phyloP scores from a whole-genome alignment of 179 eudicot genomes.

The Carnegiea gigantea region DNA sequence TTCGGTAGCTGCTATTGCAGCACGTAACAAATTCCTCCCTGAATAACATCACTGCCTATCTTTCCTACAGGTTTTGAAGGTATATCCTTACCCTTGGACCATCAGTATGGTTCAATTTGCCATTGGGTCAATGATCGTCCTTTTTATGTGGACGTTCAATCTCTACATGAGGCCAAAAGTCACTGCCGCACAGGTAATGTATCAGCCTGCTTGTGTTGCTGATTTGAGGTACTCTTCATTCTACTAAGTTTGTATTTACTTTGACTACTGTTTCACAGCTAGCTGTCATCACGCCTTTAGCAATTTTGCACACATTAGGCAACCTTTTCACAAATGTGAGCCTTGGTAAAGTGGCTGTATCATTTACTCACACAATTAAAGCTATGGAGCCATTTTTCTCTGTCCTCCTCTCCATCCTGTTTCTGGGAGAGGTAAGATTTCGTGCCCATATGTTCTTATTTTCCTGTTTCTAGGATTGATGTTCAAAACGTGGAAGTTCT shows the following conservation, averaged over 20 bases:
- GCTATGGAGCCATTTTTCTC: constrained; percentile 99
- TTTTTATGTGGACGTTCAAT: constrained; percentile 78
- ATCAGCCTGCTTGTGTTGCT: neutral
- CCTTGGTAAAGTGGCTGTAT: constrained; percentile 96
- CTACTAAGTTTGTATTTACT: neutral
- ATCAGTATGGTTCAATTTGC: constrained; percentile 75
- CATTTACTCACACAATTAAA: constrained; percentile 96
- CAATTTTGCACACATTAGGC: constrained; percentile 81
- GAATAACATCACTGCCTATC: constrained; percentile 7
- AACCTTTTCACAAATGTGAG: constrained; percentile 98
- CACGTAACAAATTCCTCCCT: neutral
- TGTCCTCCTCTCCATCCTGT: constrained; percentile 78
- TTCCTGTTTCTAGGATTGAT: neutral
- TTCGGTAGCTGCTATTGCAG: too few species aligned
- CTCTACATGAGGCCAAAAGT: constrained; percentile 83
- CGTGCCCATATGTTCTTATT: neutral
- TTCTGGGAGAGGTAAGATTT: constrained; percentile 76
- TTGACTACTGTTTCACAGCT: constrained; percentile 52
- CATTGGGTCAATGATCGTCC: constrained; percentile 69
- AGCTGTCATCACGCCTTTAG: constrained; percentile 77
- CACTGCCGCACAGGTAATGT: constrained; percentile 68
- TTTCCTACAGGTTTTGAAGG: constrained; percentile 74
- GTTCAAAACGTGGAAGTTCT: neutral
- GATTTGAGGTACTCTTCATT: constrained; percentile 8
- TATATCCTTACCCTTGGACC: constrained; percentile 69